Conservation (phyloP, 345 rosid genomes). For the Psidium friedrichsthalianum region DNA sequence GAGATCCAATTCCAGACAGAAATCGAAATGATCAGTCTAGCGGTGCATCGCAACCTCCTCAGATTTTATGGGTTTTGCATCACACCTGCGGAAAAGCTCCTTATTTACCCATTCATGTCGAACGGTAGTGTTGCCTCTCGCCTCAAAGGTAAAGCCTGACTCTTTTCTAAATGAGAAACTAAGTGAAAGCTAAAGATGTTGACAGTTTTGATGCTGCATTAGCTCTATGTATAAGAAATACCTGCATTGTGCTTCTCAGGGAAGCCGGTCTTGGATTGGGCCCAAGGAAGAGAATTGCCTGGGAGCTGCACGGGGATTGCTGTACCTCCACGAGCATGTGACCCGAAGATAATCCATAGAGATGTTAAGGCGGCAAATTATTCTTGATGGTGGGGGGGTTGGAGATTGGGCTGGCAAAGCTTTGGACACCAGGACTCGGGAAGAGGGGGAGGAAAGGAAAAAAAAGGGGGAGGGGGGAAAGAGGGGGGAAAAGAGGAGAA, state of each 20-base stretch:
- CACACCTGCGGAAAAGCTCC: conserved; percentile 75
- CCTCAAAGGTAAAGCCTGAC: conserved; percentile 54
- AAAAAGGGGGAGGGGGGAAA: no score
- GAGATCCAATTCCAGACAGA: conserved; percentile 29
- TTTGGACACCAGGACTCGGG: conserved; percentile 96
- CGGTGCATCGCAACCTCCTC: conserved; percentile 89
- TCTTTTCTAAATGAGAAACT: background rate
- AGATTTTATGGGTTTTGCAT: conserved; percentile 82
- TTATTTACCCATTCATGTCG: conserved; percentile 92
- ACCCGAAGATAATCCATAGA: conserved; percentile 94
- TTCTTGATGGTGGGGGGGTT: conserved; percentile 91
- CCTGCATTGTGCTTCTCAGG: conserved; percentile 15
- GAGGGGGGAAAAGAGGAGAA: no score
- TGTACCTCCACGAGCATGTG: conserved; percentile 94
- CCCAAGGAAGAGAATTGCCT: conserved; percentile 87
- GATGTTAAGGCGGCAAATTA: conserved; percentile 99
- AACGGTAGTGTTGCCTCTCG: conserved; percentile 97
- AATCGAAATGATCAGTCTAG: conserved; percentile 97
- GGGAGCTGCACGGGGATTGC: conserved; percentile 88
- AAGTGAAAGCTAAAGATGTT: background rate
- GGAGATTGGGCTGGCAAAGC: conserved; percentile 97
- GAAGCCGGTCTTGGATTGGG: conserved; percentile 82
- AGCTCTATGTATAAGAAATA: background rate
- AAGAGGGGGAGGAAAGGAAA: no score
- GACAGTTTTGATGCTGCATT: background rate